phyloP scores from a whole-genome alignment of 163 green algal species.

The Chlorella variabilis region DNA sequence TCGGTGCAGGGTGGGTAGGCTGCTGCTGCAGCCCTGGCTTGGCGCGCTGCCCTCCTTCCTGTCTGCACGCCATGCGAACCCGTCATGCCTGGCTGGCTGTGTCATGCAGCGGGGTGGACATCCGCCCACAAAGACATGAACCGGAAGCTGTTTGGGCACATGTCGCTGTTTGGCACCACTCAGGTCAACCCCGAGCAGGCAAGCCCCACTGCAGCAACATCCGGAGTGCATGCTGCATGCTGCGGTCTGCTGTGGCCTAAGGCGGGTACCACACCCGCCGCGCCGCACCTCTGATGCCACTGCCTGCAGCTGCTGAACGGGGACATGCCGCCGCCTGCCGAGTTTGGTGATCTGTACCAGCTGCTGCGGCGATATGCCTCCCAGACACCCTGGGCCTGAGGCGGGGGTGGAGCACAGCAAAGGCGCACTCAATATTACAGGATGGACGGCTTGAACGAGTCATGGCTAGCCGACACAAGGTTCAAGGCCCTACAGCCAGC shows the following conservation, averaged over 20 bases:
- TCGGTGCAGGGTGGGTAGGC: constrained; percentile 3
- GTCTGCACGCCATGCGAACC: no score
- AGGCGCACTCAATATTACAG: no score
- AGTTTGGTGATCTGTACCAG: not conserved
- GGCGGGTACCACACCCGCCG: no score
- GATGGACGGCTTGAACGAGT: no score
- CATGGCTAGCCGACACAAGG: no score
- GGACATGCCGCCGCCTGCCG: not conserved
- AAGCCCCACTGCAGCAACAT: not conserved
- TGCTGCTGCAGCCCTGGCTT: no score
- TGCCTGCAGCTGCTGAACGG: not conserved
- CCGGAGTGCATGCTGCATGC: no score
- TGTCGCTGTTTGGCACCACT: constrained; percentile 2
- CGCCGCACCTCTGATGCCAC: no score
- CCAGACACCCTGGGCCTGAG: not conserved
- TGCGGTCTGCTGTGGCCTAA: no score
- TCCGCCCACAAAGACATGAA: not conserved
- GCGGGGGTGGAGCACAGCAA: no score
- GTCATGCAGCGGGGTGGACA: not conserved
- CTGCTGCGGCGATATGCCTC: not conserved
- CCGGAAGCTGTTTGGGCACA: not conserved
- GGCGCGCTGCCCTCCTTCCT: no score
- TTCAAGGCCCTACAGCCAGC: no score
- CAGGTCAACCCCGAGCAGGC: not conserved
- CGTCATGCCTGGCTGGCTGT: not conserved